Percentiles rank a stretch among this genome's conserved stretches.
These are phyloP conservation scores for Puccinia novopanici DNA, from an alignment of 1,284 basidiomycete species.

Conservation along the genomic window DNA sequence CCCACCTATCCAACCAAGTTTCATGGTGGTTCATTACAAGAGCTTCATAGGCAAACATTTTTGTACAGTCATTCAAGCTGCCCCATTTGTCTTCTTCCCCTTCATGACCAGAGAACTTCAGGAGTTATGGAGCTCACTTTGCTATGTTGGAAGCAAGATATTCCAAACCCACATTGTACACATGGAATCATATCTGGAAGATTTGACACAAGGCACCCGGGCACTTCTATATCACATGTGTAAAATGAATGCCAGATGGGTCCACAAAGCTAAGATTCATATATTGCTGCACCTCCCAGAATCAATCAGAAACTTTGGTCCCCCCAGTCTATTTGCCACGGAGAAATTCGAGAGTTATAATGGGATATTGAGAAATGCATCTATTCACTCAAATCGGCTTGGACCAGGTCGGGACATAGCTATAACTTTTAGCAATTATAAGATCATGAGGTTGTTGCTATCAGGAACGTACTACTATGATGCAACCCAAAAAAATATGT, in stretches of 20 bases:
- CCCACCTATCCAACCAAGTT: not conserved
- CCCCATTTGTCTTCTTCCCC: no score
- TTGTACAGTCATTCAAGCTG: no score
- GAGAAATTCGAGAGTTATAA: slow-evolving; percentile 7
- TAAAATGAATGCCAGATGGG: no score
- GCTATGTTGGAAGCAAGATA: no score
- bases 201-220: not conserved
- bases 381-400: not conserved
- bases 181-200: not conserved
- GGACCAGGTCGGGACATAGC: not conserved
- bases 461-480: slow-evolving; percentile 55
- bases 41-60: no score
- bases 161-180: not conserved
- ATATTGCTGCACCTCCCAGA: not conserved
- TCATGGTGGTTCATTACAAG: not conserved
- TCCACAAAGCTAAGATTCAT: slow-evolving; percentile 7
- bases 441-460: slow-evolving; percentile 43
- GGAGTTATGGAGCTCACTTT: no score
- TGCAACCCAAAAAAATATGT: no score
- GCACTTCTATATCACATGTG: no score
- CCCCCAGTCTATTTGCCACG: not conserved
- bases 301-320: not conserved
- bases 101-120: no score
- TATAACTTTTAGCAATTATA: not conserved
- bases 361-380: not conserved